Evolutionary conservation across 441 rosid species (phyloP).

Genomic region (Gossypium trilobum): DNA sequence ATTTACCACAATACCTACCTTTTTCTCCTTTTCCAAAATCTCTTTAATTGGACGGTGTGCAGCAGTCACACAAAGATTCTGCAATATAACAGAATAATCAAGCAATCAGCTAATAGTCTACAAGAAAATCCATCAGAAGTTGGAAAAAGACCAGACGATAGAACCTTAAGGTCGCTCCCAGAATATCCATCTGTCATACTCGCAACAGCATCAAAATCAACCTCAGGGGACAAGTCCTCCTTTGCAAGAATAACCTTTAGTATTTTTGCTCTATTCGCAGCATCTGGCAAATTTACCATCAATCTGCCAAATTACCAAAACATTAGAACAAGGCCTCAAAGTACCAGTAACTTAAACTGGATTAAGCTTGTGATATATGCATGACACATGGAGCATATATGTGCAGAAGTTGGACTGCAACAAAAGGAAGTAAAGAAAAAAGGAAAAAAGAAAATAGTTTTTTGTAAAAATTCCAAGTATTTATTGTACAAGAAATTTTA

Average conservation of each 20-base stretch:
- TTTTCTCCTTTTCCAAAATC: conserved; percentile 64
- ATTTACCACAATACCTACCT: conserved; percentile 25
- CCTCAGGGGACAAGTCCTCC: conserved; percentile 66
- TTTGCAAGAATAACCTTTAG: conserved; percentile 70
- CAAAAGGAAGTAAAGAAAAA: neutral
- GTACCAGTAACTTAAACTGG: neutral
- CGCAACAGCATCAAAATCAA: conserved; percentile 74
- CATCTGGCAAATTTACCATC: conserved; percentile 86
- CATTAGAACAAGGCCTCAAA: neutral
- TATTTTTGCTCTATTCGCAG: conserved; percentile 78
- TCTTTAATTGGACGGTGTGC: conserved; percentile 72
- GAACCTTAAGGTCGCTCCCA: conserved; percentile 87
- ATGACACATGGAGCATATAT: neutral
- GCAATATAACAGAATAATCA: conserved; percentile 18
- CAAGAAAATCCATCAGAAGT: neutral
- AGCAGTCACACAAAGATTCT: conserved; percentile 71
- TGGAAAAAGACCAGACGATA: conserved; percentile 18
- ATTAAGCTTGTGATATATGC: neutral
- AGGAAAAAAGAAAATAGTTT: neutral
- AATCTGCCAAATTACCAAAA: conserved; percentile 32
- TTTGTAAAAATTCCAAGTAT: neutral
- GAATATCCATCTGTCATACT: conserved; percentile 78
- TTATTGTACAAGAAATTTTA: neutral
- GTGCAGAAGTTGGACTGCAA: neutral
- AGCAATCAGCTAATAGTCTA: conserved; percentile 2